phyloP scores from a whole-genome alignment of 2,329 filamentous ascomycete species.

The Penicillium palitans region DNA sequence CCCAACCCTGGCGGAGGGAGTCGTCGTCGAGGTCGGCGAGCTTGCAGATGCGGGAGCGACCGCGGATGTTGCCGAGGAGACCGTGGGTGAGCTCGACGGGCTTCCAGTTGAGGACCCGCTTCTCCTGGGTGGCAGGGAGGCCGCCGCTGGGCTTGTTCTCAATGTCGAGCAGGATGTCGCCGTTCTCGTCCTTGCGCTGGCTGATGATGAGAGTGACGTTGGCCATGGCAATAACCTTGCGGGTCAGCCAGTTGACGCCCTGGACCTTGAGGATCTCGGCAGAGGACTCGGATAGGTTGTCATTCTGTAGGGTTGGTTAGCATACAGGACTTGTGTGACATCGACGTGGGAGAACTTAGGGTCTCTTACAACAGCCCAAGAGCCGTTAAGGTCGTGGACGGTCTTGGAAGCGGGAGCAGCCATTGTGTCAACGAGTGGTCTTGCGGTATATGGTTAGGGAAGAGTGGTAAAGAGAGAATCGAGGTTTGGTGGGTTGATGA shows the following conservation, averaged over 20 bases:
- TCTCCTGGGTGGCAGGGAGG: not conserved
- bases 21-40: not conserved
- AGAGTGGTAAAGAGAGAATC: not conserved
- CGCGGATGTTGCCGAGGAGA: not conserved
- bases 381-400: not conserved
- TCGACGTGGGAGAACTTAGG: not conserved
- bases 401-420: not conserved
- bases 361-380: not conserved
- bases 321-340: not conserved
- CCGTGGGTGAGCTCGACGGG: not conserved
- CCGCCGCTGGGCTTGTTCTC: not conserved
- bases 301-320: not conserved
- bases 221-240: not conserved
- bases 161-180: not conserved
- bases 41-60: not conserved
- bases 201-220: not conserved
- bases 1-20: not conserved
- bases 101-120: not conserved
- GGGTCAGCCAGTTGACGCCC: not conserved
- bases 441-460: not conserved
- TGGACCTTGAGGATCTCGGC: not conserved
- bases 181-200: not conserved
- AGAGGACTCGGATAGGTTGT: not conserved
- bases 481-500: not conserved
- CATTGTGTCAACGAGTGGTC: not conserved